Percentiles rank a stretch among this genome's conserved stretches.
These are phyloP conservation scores for Ceratocystis variospora DNA, from an alignment of 2,329 filamentous ascomycete genomes.

Conservation along the genomic window DNA sequence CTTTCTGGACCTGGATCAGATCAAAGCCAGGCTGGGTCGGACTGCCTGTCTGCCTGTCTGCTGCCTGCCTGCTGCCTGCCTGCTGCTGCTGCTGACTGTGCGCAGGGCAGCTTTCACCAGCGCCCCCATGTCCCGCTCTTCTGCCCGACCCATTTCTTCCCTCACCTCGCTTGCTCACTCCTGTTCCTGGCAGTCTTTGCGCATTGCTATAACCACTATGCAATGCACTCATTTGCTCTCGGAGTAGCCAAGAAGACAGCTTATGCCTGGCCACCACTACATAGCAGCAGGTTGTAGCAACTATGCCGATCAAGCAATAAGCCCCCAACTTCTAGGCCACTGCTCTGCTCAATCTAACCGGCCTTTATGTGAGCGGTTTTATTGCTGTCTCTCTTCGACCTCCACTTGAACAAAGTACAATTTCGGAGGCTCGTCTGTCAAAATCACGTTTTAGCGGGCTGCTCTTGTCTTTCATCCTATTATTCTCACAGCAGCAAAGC, in stretches of 20 bases:
- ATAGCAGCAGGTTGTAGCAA: background rate
- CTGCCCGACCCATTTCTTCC: background rate
- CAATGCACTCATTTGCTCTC: background rate
- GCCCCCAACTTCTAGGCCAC: too few relatives aligned
- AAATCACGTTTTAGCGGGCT: background rate
- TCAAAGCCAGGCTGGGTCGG: background rate
- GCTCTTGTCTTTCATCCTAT: too few relatives aligned
- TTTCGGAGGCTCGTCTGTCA: background rate
- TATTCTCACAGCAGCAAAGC: too few relatives aligned
- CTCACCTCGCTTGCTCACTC: background rate
- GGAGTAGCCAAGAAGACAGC: background rate
- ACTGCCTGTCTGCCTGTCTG: background rate
- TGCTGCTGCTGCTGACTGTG: too few relatives aligned
- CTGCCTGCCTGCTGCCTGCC: background rate
- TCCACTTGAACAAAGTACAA: too few relatives aligned
- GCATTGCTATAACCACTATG: background rate
- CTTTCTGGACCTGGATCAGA: background rate
- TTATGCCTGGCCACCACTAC: too few relatives aligned
- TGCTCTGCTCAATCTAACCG: too few relatives aligned
- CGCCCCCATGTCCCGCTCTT: background rate
- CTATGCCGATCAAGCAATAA: background rate
- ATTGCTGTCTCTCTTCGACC: too few relatives aligned
- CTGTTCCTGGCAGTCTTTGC: background rate
- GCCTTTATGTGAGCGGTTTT: too few relatives aligned
- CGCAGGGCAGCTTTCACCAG: too few relatives aligned